Evolutionary conservation across 169 alveolate genomes (phyloP).

Genomic region (Neospora caninum): DNA sequence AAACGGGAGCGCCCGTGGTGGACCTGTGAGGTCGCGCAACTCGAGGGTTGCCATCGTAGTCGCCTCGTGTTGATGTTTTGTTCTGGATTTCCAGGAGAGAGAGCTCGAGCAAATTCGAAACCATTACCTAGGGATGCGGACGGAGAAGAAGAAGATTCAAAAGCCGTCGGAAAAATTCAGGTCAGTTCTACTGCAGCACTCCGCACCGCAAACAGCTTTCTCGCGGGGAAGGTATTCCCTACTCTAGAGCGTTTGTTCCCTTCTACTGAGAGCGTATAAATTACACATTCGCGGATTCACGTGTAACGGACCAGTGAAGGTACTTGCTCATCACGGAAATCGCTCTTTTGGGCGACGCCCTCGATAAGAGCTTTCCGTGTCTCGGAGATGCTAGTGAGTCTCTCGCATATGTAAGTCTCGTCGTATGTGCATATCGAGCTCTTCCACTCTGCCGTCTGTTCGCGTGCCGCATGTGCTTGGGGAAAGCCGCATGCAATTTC

Average conservation of each 20-base stretch:
- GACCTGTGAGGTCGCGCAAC: not conserved
- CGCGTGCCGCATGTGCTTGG: too few relatives aligned
- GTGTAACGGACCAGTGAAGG: too few relatives aligned
- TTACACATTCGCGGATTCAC: too few relatives aligned
- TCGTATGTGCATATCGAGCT: too few relatives aligned
- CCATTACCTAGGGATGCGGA: constrained; percentile 88
- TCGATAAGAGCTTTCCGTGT: too few relatives aligned
- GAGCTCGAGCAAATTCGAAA: constrained; percentile 87
- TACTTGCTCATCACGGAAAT: too few relatives aligned
- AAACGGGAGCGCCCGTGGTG: too few relatives aligned
- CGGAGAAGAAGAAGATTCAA: constrained; percentile 84
- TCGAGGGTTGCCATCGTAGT: not conserved
- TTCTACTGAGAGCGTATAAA: not conserved
- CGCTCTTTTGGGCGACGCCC: too few relatives aligned
- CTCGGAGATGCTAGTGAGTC: too few relatives aligned
- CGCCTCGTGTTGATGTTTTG: not conserved
- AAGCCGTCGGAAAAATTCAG: constrained; percentile 94
- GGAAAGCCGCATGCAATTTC: too few relatives aligned
- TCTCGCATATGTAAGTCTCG: too few relatives aligned
- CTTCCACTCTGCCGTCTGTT: too few relatives aligned
- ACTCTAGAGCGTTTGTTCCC: not conserved
- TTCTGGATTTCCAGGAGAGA: constrained; percentile 73
- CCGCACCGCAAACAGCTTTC: not conserved
- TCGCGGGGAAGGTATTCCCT: not conserved
- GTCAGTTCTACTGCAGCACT: not conserved